Conservation (phyloP, 2,329 filamentous ascomycete genomes). For the Colletotrichum sansevieriae region DNA sequence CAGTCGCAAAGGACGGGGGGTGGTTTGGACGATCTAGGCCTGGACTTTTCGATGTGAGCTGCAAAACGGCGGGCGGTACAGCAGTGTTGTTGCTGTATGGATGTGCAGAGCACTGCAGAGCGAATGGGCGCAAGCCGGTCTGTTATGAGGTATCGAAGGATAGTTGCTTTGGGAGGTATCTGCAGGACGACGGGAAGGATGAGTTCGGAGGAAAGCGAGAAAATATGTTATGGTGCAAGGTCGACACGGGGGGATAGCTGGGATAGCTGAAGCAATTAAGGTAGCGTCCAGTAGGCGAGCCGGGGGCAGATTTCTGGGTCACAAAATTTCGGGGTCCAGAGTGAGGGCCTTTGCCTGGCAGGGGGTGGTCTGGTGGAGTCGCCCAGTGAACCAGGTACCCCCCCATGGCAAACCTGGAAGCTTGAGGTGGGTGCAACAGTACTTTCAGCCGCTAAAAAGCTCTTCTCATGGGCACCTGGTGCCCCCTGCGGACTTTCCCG, state of each 20-base stretch:
- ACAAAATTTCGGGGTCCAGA: conserved; percentile 39
- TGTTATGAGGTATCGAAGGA: not conserved
- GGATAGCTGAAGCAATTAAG: conserved; percentile 36
- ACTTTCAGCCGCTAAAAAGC: conserved; percentile 16
- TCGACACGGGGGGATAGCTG: conserved; percentile 25
- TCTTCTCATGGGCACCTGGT: conserved; percentile 30
- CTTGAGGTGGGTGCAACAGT: conserved; percentile 1
- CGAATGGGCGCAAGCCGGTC: conserved; percentile 1
- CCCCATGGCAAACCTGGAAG: conserved; percentile 8
- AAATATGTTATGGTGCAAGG: conserved; percentile 12
- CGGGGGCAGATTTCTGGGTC: conserved; percentile 33
- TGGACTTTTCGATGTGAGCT: conserved; percentile 22
- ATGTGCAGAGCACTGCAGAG: conserved; percentile 2
- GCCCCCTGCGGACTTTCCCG: conserved; percentile 27
- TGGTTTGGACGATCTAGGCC: conserved; percentile 22
- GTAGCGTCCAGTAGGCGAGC: conserved; percentile 26
- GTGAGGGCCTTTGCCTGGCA: conserved; percentile 11
- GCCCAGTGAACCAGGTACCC: conserved; percentile 16
- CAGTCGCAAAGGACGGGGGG: conserved; percentile 41
- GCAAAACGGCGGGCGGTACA: conserved; percentile 7
- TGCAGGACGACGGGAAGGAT: not conserved
- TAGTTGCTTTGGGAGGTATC: not conserved
- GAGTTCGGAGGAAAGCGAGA: not conserved
- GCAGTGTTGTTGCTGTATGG: not conserved
- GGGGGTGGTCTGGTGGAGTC: conserved; percentile 15